phyloP scores from a whole-genome alignment of 2,329 filamentous ascomycete species.

The Colletotrichum eremochloae region DNA sequence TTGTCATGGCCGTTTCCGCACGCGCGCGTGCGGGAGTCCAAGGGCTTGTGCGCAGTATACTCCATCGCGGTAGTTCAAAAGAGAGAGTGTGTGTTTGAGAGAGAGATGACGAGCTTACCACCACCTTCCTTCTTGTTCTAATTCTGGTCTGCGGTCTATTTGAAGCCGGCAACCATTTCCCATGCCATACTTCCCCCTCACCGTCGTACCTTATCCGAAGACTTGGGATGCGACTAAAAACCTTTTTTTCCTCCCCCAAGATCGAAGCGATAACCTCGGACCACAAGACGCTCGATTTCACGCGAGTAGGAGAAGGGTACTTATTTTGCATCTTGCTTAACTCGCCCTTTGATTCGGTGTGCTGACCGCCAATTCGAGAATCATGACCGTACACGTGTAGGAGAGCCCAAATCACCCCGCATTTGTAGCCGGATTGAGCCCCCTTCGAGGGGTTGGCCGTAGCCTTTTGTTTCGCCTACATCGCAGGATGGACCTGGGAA shows the following conservation, averaged over 20 bases:
- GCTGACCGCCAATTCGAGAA: slow-evolving; percentile 32
- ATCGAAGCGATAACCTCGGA: slow-evolving; percentile 21
- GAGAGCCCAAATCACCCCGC: slow-evolving; percentile 17
- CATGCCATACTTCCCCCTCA: slow-evolving; percentile 15
- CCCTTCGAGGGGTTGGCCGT: background rate
- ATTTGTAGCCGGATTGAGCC: background rate
- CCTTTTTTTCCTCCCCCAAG: slow-evolving; percentile 3
- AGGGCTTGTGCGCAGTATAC: slow-evolving; percentile 23
- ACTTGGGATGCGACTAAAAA: slow-evolving; percentile 23
- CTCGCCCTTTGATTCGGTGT: slow-evolving; percentile 30
- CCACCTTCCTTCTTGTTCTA: slow-evolving; percentile 20
- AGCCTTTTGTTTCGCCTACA: background rate
- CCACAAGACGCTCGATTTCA: slow-evolving; percentile 26
- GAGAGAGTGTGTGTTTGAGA: background rate
- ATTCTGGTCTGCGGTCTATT: slow-evolving; percentile 32
- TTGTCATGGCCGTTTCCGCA: slow-evolving; percentile 35
- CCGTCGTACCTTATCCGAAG: slow-evolving; percentile 25
- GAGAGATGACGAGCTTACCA: background rate
- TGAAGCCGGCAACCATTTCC: slow-evolving; percentile 32
- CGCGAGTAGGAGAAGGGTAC: background rate
- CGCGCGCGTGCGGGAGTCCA: slow-evolving; percentile 16
- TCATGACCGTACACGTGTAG: slow-evolving; percentile 9
- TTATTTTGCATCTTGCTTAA: background rate
- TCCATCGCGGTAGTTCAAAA: background rate
- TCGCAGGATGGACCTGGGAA: background rate